phyloP scores from a whole-genome alignment of 768 basidiomycete species.

The Boletus bicolor region DNA sequence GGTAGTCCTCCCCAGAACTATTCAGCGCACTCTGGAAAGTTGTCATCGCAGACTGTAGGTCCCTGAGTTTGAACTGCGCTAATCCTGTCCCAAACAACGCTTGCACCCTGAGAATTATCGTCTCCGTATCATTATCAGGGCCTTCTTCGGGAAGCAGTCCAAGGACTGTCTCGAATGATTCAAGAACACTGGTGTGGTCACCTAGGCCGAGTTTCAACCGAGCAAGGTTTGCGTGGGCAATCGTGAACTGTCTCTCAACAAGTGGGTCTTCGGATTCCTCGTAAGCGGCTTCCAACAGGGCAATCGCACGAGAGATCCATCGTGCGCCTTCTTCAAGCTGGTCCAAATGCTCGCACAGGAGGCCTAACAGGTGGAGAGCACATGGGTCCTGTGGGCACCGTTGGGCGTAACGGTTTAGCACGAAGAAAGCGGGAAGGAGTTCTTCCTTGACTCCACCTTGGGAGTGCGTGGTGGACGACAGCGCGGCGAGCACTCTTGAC shows the following conservation, averaged over 20 bases:
- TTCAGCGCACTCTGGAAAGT: constrained; percentile 67
- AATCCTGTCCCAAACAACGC: constrained; percentile 70
- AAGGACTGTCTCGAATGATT: constrained; percentile 68
- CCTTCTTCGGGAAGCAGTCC: constrained; percentile 61
- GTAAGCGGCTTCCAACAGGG: constrained; percentile 79
- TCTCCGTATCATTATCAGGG: constrained; percentile 32
- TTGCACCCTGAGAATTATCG: constrained; percentile 52
- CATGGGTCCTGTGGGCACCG: constrained; percentile 65
- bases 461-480: constrained; percentile 24
- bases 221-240: constrained; percentile 80
- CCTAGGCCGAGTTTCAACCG: constrained; percentile 63
- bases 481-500: constrained; percentile 48
- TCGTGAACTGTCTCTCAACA: constrained; percentile 74
- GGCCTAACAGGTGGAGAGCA: constrained; percentile 78
- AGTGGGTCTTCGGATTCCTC: constrained; percentile 80
- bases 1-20: constrained; percentile 45
- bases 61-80: constrained; percentile 61
- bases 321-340: constrained; percentile 59
- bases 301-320: constrained; percentile 59
- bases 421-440: constrained; percentile 76
- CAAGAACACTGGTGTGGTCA: constrained; percentile 58
- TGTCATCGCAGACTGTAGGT: constrained; percentile 60
- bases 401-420: constrained; percentile 71
- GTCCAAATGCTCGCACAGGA: constrained; percentile 83
- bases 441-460: constrained; percentile 36